Evolutionary conservation across 768 basidiomycete species (phyloP).

Genomic region (Boletus patriciae): DNA sequence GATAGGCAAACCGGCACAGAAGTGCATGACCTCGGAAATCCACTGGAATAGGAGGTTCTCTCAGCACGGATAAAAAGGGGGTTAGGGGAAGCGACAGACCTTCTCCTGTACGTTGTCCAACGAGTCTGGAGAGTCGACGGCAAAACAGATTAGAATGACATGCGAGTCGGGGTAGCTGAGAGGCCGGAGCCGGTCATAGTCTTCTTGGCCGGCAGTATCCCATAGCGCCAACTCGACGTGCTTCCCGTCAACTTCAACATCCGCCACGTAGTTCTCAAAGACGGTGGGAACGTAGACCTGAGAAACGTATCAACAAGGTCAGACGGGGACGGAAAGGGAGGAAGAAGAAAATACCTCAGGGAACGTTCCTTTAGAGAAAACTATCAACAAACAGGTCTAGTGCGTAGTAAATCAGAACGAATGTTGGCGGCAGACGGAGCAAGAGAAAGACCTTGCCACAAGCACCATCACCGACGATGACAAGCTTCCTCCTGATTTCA

Average conservation of each 20-base stretch:
- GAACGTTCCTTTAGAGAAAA: slow-evolving; percentile 96
- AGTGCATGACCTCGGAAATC: slow-evolving; percentile 99
- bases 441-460: slow-evolving; percentile 74
- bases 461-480: slow-evolving; percentile 98
- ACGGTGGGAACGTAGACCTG: slow-evolving; percentile 99
- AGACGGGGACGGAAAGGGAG: neutral
- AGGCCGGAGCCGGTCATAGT: slow-evolving; percentile 97
- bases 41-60: slow-evolving; percentile 53
- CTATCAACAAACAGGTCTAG: slow-evolving; percentile 91
- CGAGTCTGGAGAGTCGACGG: slow-evolving; percentile 96
- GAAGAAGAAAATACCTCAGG: slow-evolving; percentile 63
- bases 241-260: slow-evolving; percentile 98
- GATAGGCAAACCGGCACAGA: slow-evolving; percentile 91
- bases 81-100: slow-evolving; percentile 48
- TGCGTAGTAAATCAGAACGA: slow-evolving; percentile 21
- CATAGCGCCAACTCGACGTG: slow-evolving; percentile 97
- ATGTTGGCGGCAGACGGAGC: slow-evolving; percentile 3
- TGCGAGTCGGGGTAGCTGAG: slow-evolving; percentile 99
- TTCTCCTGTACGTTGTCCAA: slow-evolving; percentile 99
- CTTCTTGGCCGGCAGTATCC: slow-evolving; percentile 99
- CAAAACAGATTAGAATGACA: slow-evolving; percentile 99
- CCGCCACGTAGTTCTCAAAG: slow-evolving; percentile 99
- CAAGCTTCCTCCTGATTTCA: slow-evolving; percentile 97
- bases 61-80: slow-evolving; percentile 8
- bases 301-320: neutral